Evolutionary conservation across 179 eudicot species (phyloP), one percentile per base, ranked within the genome.

Genomic region (Monotropa hypopitys): DNA sequence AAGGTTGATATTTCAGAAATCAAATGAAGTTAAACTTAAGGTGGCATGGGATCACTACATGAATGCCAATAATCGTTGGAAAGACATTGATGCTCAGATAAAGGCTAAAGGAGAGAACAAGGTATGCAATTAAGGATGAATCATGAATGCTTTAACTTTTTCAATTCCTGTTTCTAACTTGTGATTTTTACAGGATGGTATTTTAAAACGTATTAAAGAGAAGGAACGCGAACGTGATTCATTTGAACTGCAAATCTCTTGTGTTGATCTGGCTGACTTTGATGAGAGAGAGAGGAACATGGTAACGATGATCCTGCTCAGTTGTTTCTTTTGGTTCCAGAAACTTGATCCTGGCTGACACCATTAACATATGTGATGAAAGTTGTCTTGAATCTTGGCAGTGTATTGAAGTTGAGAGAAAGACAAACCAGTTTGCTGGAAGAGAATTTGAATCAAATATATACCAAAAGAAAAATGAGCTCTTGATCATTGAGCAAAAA

Each of bases 201-300:
- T 85, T 79, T 56, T 83, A 68, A 86, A 73, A 71, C 89, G 85
- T 76, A 86, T 87, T 54, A 70, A 83, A 80, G 90, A 86, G 77
- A 87, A 86, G 85, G 84, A 91, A 81, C 79, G 11, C 6, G 92
- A 91, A 61, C 87, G 91, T 32, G 94, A 90, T 75, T 38, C 67
- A 23, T 81, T 80, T 73, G 99, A 96, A 80, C 74, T 28, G 67
- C 76, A 86, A 62, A 76, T 91, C 70, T 86, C 91, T 69, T 78
- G 80, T 61, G 68, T 85, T 65, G 80, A 96, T 84, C 74, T 90
- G 32, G 43, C 87, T 23, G 80, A 51, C 50, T 47, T 96, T 76
- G 98, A 96, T 77, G 96, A 89, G 83, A 89, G 75, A 77, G 99
- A 93, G 74, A 91, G 76, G 81, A 84, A 82, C 47, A 59, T 84